These are phyloP conservation scores for Spathaspora arborariae DNA, from an alignment of 805 yeast species.

Conservation along the genomic window DNA sequence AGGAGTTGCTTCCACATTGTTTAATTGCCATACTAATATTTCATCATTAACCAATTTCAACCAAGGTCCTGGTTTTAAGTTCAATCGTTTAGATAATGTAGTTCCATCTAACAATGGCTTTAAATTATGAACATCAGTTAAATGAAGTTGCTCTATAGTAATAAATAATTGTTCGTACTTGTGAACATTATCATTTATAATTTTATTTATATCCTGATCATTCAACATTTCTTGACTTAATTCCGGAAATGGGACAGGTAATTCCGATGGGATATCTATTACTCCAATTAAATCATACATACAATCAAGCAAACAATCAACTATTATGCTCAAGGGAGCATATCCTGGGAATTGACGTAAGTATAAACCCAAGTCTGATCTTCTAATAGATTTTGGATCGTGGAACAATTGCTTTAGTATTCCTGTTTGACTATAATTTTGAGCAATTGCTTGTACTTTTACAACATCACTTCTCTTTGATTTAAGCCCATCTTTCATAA, in stretches of 20 bases:
- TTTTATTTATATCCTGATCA: constrained; percentile 2
- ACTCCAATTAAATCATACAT: constrained; percentile 8
- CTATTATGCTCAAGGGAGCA: constrained; percentile 43
- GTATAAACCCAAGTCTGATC: constrained; percentile 60
- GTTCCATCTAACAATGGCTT: constrained; percentile 79
- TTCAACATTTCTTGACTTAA: constrained; percentile 6
- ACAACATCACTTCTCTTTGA: constrained; percentile 56
- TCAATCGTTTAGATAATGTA: constrained; percentile 47
- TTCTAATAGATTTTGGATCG: constrained; percentile 17
- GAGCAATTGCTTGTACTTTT: constrained; percentile 43
- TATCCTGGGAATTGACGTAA: constrained; percentile 52
- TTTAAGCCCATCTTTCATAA: constrained; percentile 68
- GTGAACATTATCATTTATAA: constrained; percentile 9
- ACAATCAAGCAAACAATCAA: constrained; percentile 33
- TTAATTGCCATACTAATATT: constrained; percentile 73
- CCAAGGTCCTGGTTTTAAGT: constrained; percentile 85
- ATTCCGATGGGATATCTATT: not conserved
- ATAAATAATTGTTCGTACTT: constrained; percentile 31
- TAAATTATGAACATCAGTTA: constrained; percentile 43
- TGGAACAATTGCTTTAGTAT: constrained; percentile 17
- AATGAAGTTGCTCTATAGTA: constrained; percentile 25
- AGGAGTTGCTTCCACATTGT: constrained; percentile 53
- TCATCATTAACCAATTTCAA: constrained; percentile 53
- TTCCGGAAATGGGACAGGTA: constrained; percentile 10
- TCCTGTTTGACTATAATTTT: constrained; percentile 17